Percentiles rank a stretch among this genome's conserved stretches.
Conservation (phyloP, 2,329 filamentous ascomycete genomes). For the Onygenales sp. region DNA sequence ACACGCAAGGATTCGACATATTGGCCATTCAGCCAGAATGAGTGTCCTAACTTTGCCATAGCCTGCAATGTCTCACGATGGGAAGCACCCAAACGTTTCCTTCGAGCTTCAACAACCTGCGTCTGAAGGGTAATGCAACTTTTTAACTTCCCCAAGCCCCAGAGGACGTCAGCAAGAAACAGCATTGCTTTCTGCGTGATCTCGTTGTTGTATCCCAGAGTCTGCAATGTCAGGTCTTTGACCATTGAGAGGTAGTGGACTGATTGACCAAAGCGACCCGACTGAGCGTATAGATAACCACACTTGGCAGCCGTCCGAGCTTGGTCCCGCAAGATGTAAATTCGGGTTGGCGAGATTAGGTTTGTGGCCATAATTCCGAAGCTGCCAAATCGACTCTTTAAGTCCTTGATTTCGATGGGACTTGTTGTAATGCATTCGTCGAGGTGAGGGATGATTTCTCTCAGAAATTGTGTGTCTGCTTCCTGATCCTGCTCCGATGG, state of each 20-base stretch:
- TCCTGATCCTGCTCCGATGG: constrained; percentile 6
- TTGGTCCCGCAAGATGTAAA: constrained; percentile 7
- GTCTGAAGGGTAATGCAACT: constrained; percentile 12
- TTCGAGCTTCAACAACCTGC: constrained; percentile 8
- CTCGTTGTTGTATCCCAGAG: constrained; percentile 5
- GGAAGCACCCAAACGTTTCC: constrained; percentile 11
- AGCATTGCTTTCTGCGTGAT: constrained; percentile 7
- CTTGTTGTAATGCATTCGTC: constrained; percentile 9
- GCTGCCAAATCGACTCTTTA: constrained; percentile 3
- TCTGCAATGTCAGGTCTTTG: constrained; percentile 7
- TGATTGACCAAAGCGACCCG: constrained; percentile 10
- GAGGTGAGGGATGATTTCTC: constrained; percentile 16
- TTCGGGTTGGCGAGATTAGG: constrained; percentile 3
- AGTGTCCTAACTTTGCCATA: constrained; percentile 21
- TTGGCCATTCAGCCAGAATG: constrained; percentile 13
- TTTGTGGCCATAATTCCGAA: constrained; percentile 7
- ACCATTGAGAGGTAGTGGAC: constrained; percentile 7
- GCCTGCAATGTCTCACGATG: constrained; percentile 20
- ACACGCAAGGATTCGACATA: constrained; percentile 12
- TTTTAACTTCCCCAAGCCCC: constrained; percentile 7
- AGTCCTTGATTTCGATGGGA: constrained; percentile 8
- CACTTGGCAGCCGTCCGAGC: constrained; percentile 8
- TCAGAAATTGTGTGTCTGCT: constrained; percentile 13
- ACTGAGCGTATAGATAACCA: constrained; percentile 13
- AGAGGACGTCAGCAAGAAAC: constrained; percentile 7